Conservation (phyloP, 768 basidiomycete genomes). For the Leccinum barrowsii region DNA sequence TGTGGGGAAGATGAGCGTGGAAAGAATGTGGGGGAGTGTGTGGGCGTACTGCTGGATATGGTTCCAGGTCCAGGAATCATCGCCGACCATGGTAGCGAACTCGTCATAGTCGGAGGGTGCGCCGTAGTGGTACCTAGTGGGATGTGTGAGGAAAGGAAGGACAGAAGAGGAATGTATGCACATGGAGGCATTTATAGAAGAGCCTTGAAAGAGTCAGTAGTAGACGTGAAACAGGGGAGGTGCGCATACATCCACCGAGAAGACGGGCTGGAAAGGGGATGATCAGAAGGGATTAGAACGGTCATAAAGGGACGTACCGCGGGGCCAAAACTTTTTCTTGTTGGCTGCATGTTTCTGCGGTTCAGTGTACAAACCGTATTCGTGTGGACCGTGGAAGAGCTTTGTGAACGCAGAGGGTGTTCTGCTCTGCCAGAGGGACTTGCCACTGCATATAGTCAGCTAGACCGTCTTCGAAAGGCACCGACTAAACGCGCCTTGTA, state of each 20-base stretch:
- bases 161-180: constrained; percentile 9
- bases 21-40: neutral
- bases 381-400: constrained; percentile 45
- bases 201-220: constrained; percentile 35
- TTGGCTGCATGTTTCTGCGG: constrained; percentile 50
- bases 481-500: constrained; percentile 42
- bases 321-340: constrained; percentile 55
- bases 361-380: constrained; percentile 54
- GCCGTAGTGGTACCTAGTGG: constrained; percentile 49
- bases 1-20: constrained; percentile 22
- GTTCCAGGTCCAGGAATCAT: constrained; percentile 54
- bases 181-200: constrained; percentile 62
- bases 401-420: constrained; percentile 42
- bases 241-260: constrained; percentile 65
- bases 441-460: constrained; percentile 36
- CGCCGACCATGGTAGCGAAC: constrained; percentile 52
- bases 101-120: constrained; percentile 69
- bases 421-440: constrained; percentile 36
- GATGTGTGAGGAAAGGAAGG: constrained; percentile 6
- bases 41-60: constrained; percentile 45
- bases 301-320: constrained; percentile 43
- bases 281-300: neutral
- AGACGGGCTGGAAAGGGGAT: constrained; percentile 44
- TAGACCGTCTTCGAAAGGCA: accelerated
- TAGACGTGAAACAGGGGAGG: neutral